Percentiles rank a stretch among this genome's conserved stretches.
phyloP scores from a whole-genome alignment of 441 rosid species.

The Jatropha podagrica region DNA sequence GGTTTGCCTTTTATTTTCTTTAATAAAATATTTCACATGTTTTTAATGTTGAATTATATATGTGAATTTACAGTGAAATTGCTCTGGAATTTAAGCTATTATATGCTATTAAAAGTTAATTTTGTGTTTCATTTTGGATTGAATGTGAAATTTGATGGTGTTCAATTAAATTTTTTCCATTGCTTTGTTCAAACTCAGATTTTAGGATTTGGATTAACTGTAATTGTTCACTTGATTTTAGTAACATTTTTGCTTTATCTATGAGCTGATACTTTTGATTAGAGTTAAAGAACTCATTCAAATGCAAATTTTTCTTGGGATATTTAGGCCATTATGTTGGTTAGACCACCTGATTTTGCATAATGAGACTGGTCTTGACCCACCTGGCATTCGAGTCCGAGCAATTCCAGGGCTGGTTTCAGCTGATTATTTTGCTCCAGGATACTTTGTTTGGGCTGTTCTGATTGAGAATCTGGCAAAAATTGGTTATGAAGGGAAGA shows the following conservation, averaged over 20 bases:
- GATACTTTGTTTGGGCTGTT: constrained; percentile 69
- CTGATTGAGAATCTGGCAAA: constrained; percentile 65
- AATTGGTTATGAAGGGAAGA: constrained; percentile 70
- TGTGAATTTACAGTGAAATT: not conserved
- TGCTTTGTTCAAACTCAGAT: not conserved
- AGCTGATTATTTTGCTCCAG: constrained; percentile 54
- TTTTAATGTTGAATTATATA: not conserved
- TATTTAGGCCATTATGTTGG: constrained; percentile 61
- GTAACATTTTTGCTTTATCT: not conserved
- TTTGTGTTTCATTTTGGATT: not conserved
- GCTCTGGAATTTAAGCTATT: not conserved
- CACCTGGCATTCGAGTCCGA: constrained; percentile 56
- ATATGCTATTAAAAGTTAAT: not conserved
- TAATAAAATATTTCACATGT: not conserved
- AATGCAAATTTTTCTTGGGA: not conserved
- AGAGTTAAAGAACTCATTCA: constrained; percentile 9
- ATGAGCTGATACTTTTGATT: not conserved
- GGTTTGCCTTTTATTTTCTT: constrained; percentile 23
- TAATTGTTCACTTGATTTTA: not conserved
- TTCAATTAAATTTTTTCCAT: not conserved
- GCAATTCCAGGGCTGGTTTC: constrained; percentile 56
- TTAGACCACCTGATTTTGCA: constrained; percentile 63
- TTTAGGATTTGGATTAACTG: not conserved
- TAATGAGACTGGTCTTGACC: constrained; percentile 71
- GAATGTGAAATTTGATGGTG: not conserved